Evolutionary conservation across 73 alveolate genomes (phyloP).

Genomic region (Blepharisma stoltei): DNA sequence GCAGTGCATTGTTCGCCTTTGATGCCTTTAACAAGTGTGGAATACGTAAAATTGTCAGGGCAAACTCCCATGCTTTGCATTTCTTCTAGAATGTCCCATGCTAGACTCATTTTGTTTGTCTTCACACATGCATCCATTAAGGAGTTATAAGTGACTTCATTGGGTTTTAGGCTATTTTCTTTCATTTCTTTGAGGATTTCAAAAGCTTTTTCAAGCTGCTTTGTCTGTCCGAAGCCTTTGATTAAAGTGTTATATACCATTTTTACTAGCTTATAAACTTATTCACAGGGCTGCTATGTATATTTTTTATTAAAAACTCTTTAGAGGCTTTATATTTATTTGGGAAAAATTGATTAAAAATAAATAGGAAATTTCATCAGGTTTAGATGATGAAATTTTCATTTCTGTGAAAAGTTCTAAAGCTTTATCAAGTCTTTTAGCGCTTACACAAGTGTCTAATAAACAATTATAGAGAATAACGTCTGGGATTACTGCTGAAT

Average conservation of each 20-base stretch:
- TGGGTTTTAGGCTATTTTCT: constrained; percentile 63
- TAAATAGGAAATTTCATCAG: constrained; percentile 39
- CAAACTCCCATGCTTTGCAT: constrained; percentile 59
- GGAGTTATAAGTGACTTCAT: constrained; percentile 88
- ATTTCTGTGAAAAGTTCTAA: constrained; percentile 60
- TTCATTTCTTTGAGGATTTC: constrained; percentile 64
- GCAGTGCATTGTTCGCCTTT: constrained; percentile 36
- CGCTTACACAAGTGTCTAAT: constrained; percentile 74
- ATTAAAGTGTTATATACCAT: constrained; percentile 85
- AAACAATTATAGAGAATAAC: constrained; percentile 59
- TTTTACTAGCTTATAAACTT: constrained; percentile 69
- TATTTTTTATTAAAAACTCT: too few species aligned
- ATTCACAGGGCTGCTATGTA: neutral
- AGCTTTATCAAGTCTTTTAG: constrained; percentile 66
- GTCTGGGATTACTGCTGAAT: constrained; percentile 35
- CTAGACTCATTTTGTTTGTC: constrained; percentile 64
- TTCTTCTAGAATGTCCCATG: constrained; percentile 68
- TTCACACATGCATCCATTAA: constrained; percentile 84
- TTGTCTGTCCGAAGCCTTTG: constrained; percentile 83
- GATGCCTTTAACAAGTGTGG: constrained; percentile 86
- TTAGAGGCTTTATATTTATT: too few species aligned
- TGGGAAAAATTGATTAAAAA: constrained; percentile 43
- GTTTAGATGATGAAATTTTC: constrained; percentile 32
- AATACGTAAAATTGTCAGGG: constrained; percentile 93
- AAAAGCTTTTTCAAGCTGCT: constrained; percentile 65